Evolutionary conservation across 192 early-diverging fungal genomes (phyloP).

Genomic region (Oehlia diaphana): DNA sequence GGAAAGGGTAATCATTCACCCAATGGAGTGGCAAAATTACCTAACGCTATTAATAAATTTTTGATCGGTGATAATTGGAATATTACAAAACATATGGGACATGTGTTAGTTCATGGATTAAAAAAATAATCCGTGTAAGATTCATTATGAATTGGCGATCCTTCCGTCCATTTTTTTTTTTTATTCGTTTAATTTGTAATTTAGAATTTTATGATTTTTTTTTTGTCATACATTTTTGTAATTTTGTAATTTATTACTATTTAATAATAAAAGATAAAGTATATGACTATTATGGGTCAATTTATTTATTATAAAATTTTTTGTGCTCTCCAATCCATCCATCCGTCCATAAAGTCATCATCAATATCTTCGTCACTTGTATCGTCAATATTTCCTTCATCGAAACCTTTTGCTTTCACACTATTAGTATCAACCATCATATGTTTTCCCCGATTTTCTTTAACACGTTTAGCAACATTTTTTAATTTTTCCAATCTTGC

Average conservation of each 20-base stretch:
- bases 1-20: slow-evolving; percentile 68
- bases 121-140: background rate
- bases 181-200: background rate
- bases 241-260: too few species aligned
- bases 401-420: background rate
- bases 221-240: too few species aligned
- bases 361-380: background rate
- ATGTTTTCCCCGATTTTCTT: background rate
- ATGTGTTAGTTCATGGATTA: slow-evolving; percentile 50
- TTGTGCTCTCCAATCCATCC: slow-evolving; percentile 32
- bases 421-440: background rate
- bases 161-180: background rate
- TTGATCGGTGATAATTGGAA: slow-evolving; percentile 59
- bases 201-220: too few species aligned
- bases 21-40: slow-evolving; percentile 54
- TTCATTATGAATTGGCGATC: background rate
- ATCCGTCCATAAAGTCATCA: background rate
- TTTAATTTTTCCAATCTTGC: slow-evolving; percentile 28
- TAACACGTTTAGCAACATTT: slow-evolving; percentile 10
- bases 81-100: slow-evolving; percentile 54
- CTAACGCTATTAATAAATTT: slow-evolving; percentile 47
- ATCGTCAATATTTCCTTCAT: slow-evolving; percentile 9
- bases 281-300: background rate
- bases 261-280: background rate
- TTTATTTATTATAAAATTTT: slow-evolving; percentile 18